phyloP scores from a whole-genome alignment of 768 basidiomycete genomes.

The Lyophyllum semitale region DNA sequence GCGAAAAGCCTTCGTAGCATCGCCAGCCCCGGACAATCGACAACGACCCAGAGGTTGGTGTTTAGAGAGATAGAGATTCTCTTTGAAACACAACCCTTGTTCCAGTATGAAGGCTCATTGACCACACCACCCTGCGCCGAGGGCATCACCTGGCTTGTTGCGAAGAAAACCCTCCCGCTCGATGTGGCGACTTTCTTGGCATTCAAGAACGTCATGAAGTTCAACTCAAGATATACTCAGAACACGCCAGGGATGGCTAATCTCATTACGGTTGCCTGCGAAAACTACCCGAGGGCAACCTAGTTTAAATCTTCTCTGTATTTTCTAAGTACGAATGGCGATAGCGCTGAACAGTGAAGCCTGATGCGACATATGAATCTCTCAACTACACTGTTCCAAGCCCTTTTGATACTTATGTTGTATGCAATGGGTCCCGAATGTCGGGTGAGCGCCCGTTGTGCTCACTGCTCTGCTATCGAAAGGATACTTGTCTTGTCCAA shows the following conservation, averaged over 20 bases:
- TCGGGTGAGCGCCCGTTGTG: too few species aligned
- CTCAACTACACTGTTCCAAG: too few species aligned
- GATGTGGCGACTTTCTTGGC: conserved; percentile 5
- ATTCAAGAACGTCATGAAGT: conserved; percentile 12
- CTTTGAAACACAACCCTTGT: not conserved
- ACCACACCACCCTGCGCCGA: conserved; percentile 12
- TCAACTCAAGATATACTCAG: conserved; percentile 10
- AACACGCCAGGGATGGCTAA: conserved; percentile 8
- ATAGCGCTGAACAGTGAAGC: too few species aligned
- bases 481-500: too few species aligned
- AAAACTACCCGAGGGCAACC: too few species aligned
- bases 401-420: too few species aligned
- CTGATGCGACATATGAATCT: too few species aligned
- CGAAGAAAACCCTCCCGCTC: not conserved
- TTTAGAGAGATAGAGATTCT: too few species aligned
- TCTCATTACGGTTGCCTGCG: conserved; percentile 4
- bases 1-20: not conserved
- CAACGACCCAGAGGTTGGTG: not conserved
- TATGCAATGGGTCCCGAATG: too few species aligned
- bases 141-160: conserved; percentile 12
- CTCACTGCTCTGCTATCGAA: too few species aligned
- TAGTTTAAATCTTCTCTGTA: too few species aligned
- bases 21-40: not conserved
- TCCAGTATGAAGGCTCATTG: conserved; percentile 10
- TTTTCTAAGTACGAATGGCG: too few species aligned